A percentile compares a stretch with the other conserved stretches of the same genome.
Conservation (phyloP, 2,329 filamentous ascomycete genomes). For the Trichoderma brevicompactum region DNA sequence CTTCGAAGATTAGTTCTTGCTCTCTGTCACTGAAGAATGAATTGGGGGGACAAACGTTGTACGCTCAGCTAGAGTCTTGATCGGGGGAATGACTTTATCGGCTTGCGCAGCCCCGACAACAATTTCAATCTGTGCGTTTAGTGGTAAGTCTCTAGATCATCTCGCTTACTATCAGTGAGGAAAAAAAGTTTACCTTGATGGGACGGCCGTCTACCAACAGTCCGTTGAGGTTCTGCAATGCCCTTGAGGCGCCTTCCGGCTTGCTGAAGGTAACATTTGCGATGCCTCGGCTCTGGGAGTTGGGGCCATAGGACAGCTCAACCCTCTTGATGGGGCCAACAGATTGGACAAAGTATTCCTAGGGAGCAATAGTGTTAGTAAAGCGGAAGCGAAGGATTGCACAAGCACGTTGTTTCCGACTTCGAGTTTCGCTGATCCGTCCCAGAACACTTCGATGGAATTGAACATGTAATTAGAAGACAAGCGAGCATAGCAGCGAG, state of each 20-base stretch:
- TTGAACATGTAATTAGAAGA: constrained; percentile 24
- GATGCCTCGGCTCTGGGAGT: constrained; percentile 87
- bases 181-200: constrained; percentile 71
- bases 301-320: constrained; percentile 89
- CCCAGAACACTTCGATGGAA: constrained; percentile 25
- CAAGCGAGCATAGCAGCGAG: constrained; percentile 42
- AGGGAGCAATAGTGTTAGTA: constrained; percentile 71
- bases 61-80: constrained; percentile 79
- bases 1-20: background rate
- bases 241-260: constrained; percentile 80
- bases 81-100: constrained; percentile 66
- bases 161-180: background rate
- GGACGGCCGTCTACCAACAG: constrained; percentile 86
- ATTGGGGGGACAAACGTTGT: constrained; percentile 52
- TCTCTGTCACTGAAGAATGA: background rate
- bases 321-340: constrained; percentile 91
- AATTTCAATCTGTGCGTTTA: constrained; percentile 74
- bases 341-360: constrained; percentile 94
- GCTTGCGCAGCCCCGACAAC: constrained; percentile 78
- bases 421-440: constrained; percentile 41
- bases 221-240: constrained; percentile 82
- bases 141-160: background rate
- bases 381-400: constrained; percentile 44
- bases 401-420: constrained; percentile 38
- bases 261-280: constrained; percentile 87